Base-by-base conservation (phyloP, 192 early-diverging fungal species). In the Backusella psychrophila region DNA sequence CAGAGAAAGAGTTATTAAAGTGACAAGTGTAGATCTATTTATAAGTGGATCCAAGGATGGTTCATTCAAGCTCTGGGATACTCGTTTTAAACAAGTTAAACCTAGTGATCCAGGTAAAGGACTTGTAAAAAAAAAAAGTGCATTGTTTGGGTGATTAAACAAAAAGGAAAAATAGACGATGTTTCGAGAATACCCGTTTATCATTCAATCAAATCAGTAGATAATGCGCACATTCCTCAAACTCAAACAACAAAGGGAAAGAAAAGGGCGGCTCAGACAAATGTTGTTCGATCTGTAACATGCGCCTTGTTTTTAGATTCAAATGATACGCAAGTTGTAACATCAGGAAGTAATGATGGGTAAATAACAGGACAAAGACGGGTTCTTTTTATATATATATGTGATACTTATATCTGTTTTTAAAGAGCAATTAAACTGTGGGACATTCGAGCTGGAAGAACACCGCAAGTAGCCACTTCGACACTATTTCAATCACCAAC, bases 401-500 rank as follows among this genome's bases (percentile, higher is more conserved):
- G 38, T 39, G 38, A 17, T 44, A 53, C n/a, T 38, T 56, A 63
- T 69, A 17, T 44, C 11, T 41, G 8, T 49, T 66, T 26, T 49
- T n/a, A n/a, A n/a, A 80, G 91, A 21, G 77, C 88, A 31, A 82
- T 97, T 36, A 94, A 93, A 80, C 87, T 91, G 39, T 97, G 96
- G 96, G 96, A 97, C 77, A 83, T 93, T 69, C 81, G 96, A 7
- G 87, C 78, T 72, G 83, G 53, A 31, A 83, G 74, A 88, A 1
- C 69, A 69, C 14, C 89, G 79, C 14, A 74, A 71, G 33, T 78
- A 77, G 31, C 79, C 77, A 23, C 86, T 84, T 66, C 78, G 65
- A 74, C 86, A n/a, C 75, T 72, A 42, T 79, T 82, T 66, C 73
- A 78, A 42, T 82, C 72, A 39, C 29, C 75, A 3, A 75, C 80